Evolutionary conservation across 2,329 filamentous ascomycete species (phyloP).

Genomic region (Sphaceloma murrayae): DNA sequence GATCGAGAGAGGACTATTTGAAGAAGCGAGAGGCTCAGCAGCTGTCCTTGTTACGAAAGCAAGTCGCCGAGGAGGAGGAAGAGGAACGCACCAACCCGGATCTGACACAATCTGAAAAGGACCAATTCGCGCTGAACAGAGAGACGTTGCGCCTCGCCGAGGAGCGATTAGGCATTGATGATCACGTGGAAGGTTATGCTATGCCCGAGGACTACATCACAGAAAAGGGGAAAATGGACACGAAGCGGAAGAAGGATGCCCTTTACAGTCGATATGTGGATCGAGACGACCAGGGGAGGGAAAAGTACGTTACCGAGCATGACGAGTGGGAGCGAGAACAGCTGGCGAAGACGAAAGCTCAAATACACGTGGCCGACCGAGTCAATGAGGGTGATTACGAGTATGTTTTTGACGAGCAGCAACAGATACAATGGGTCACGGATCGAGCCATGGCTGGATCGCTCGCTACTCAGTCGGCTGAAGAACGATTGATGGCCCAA

Average conservation of each 20-base stretch:
- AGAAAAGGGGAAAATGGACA: conserved; percentile 81
- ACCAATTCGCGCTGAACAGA: conserved; percentile 79
- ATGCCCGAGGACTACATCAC: conserved; percentile 94
- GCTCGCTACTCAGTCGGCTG: conserved; percentile 56
- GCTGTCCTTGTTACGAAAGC: conserved; percentile 73
- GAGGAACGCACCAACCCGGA: conserved; percentile 65
- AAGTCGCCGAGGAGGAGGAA: conserved; percentile 77
- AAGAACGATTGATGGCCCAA: conserved; percentile 67
- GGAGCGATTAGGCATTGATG: conserved; percentile 77
- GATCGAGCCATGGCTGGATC: conserved; percentile 66
- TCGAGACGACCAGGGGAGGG: conserved; percentile 74
- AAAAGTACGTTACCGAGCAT: conserved; percentile 84
- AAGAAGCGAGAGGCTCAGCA: conserved; percentile 85
- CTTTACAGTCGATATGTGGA: conserved; percentile 88
- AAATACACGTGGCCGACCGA: conserved; percentile 65
- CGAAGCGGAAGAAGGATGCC: conserved; percentile 77
- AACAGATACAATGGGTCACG: conserved; percentile 75
- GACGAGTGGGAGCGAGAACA: conserved; percentile 96
- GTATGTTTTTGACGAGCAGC: conserved; percentile 82
- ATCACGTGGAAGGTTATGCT: conserved; percentile 82
- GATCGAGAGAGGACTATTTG: conserved; percentile 84
- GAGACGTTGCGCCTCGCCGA: conserved; percentile 52
- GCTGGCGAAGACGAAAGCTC: conserved; percentile 73
- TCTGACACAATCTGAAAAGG: conserved; percentile 69
- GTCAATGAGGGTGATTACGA: conserved; percentile 78